These are phyloP conservation scores for Carex cristatella DNA, from an alignment of 176 grass and related monocot species.

Conservation along the genomic window DNA sequence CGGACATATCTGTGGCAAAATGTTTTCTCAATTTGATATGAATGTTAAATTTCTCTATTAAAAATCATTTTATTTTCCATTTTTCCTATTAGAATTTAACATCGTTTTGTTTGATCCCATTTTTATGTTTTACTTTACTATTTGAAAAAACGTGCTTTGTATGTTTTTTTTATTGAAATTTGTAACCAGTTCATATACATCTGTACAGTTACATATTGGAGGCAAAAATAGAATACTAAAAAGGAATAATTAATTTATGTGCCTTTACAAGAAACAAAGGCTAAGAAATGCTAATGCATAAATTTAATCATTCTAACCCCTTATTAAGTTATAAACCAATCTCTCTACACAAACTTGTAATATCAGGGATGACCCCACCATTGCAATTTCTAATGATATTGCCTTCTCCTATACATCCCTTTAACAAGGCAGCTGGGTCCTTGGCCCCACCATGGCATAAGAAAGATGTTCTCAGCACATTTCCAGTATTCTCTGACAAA, in stretches of 20 bases:
- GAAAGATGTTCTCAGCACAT: constrained; percentile 48
- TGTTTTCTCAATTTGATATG: no score
- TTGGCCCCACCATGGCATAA: constrained; percentile 66
- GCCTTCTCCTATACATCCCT: constrained; percentile 54
- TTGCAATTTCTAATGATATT: constrained; percentile 46
- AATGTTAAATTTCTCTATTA: no score
- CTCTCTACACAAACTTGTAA: constrained; percentile 51
- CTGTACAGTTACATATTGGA: not conserved
- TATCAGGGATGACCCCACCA: constrained; percentile 63
- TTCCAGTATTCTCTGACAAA: constrained; percentile 54
- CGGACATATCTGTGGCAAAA: no score
- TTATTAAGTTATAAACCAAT: constrained; percentile 36
- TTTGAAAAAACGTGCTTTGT: no score
- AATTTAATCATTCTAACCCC: not conserved
- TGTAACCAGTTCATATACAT: no score
- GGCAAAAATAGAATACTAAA: not conserved
- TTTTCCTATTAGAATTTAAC: no score
- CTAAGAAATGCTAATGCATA: not conserved
- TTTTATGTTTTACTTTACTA: no score
- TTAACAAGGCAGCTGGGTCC: constrained; percentile 57
- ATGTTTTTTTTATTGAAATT: no score
- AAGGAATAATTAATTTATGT: not conserved
- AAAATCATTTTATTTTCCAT: no score
- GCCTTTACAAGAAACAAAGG: not conserved
- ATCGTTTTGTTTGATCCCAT: no score